These are phyloP conservation scores for Boletus nobilissimus DNA, from an alignment of 1,284 basidiomycete genomes.

Conservation along the genomic window DNA sequence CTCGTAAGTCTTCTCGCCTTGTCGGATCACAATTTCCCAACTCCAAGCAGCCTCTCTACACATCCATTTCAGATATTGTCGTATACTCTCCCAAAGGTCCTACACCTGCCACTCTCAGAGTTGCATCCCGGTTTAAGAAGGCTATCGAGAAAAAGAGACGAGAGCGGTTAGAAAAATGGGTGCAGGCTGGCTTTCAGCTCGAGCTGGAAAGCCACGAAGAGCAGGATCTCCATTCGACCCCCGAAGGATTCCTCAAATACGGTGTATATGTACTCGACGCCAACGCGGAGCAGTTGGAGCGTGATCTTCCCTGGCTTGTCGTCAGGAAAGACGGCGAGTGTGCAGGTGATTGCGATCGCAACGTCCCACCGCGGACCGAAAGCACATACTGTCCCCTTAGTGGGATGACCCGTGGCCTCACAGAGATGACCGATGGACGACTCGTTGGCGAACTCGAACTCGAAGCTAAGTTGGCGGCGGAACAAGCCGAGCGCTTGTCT, in stretches of 20 bases:
- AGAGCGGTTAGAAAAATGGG: slow-evolving; percentile 47
- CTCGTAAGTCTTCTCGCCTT: slow-evolving; percentile 63
- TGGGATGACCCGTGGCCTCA: slow-evolving; percentile 34
- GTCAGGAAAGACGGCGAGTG: slow-evolving; percentile 43
- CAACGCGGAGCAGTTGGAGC: slow-evolving; percentile 42
- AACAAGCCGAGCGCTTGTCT: slow-evolving; percentile 7
- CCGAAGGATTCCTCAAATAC: slow-evolving; percentile 59
- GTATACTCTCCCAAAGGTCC: slow-evolving; percentile 63
- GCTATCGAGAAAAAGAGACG: slow-evolving; percentile 53
- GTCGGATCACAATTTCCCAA: slow-evolving; percentile 8
- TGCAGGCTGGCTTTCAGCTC: slow-evolving; percentile 31
- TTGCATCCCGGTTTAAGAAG: slow-evolving; percentile 53
- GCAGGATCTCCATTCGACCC: slow-evolving; percentile 37
- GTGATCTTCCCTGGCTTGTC: slow-evolving; percentile 45
- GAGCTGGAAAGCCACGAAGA: slow-evolving; percentile 18
- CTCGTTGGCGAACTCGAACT: slow-evolving; percentile 39
- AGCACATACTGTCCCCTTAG: not conserved
- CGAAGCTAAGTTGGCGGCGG: slow-evolving; percentile 31
- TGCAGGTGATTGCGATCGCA: slow-evolving; percentile 33
- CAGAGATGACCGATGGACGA: slow-evolving; percentile 36
- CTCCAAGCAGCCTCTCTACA: slow-evolving; percentile 61
- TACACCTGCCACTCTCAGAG: slow-evolving; percentile 53
- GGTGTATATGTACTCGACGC: slow-evolving; percentile 72
- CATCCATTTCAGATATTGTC: slow-evolving; percentile 71
- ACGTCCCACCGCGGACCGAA: slow-evolving; percentile 3